Evolutionary conservation across 2,329 filamentous ascomycete species (phyloP), one percentile per base, ranked within the genome.

Genomic region (Sclerotinia sclerotiorum): DNA sequence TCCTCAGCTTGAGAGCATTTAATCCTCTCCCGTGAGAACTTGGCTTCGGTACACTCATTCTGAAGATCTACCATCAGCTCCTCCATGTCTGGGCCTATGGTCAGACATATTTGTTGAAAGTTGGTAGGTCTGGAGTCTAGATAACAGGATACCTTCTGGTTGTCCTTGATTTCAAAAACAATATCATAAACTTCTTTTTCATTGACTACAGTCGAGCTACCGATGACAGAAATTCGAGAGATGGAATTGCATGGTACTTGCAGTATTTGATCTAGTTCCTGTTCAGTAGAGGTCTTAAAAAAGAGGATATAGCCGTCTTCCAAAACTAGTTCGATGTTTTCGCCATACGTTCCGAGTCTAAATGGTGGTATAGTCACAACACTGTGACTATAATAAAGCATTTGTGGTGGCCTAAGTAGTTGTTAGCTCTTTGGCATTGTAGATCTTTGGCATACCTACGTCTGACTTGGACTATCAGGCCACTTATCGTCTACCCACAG

Each of bases 401-500:
- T 39, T 5, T 69, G 67, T 19, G 24, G 17, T 10, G 48, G 52
- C 39, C 69, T 69, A 8, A 11, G 44, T 29, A 35, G 24, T 32
- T 11, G n/a, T 69, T 29, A 69, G 54, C 60, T 15, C 15, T 19
- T 24, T 7, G 5, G 11, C n/a, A 51, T 15, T 3, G 4, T 39
- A 29, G 24, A n/a, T 55, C 24, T 39, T 29, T 15, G 17, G 27
- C n/a, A 27, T 17, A 29, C 54, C 35, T 48, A 49, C 29, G 52
- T 49, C 54, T 54, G 60, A 11, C 42, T 52, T 49, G 29, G 27
- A 35, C 27, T 58, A n/a, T 60, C 52, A 32, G 58, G 35, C 35
- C 63, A 69, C 17, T 70, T 29, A 1, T 66, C 42, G 49, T 76
- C 73, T 13, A 76, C n/a, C 57, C 73, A 77, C 3, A 46, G 15